Base-by-base conservation (phyloP, 257 asterid genomes). In the Apocynum venetum region DNA sequence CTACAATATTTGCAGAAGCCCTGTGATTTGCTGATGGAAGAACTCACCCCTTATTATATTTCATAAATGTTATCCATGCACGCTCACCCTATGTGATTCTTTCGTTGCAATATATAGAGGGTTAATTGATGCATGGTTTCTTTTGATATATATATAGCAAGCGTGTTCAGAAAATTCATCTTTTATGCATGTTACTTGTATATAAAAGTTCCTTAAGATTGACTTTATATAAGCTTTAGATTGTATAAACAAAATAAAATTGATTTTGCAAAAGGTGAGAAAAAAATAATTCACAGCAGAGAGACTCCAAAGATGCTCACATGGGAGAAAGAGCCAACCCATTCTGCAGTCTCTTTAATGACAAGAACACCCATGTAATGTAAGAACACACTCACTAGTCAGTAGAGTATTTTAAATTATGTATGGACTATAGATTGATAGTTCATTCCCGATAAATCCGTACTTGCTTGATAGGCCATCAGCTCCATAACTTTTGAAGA, bases 361-460 rank as follows among this genome's bases (percentile, higher is more conserved):
- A 4, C 61, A 41, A 36, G 41, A 17, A 1, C 0, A 2, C 38
- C 31, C 6, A 13, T 14, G 7, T 12, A 48, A 10, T 51, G 56
- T 51, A 2, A 73, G 35, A 55, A 20, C 14, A 17, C 56, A 48
- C 71, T 53, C 1, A n/a, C 8, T 56, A 20, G 35, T 56, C 31
- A 14, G 31, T 6, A 17, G 47, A 4, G 17, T 2, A 31, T 61
- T 68, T 47, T n/a, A 25, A 25, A 25, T 36, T 44, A 52, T 46
- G 41, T 71, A 66, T 72, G 82, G 78, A 61, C 55, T n/a, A 4
- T 43, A 49, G 71, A 65, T 74, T 43, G 38, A 52, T 55, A 12
- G 82, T 25, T 75, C 86, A 48, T 87, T 87, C 88, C 91, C 88
- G 25, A 85, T 84, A 85, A 68, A 87, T 77, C 67, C 77, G 43